Percentiles rank a stretch among this genome's conserved stretches.
Evolutionary conservation across 2,329 filamentous ascomycete species (phyloP).

Genomic region (Lasiodiplodia hormozganensis): DNA sequence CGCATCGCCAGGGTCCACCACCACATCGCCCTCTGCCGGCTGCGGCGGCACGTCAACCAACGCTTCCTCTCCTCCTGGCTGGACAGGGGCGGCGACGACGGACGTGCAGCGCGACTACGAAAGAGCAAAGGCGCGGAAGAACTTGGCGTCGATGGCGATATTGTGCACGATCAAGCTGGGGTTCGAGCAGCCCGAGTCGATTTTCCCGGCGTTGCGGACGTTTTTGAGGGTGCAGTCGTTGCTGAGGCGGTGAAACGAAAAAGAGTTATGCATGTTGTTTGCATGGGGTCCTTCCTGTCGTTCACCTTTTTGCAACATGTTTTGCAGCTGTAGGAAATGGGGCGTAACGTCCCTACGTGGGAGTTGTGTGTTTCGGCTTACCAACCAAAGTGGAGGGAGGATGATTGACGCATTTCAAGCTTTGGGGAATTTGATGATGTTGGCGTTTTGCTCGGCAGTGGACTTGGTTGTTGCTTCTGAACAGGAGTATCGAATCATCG

Average conservation of each 20-base stretch:
- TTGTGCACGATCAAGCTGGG: constrained; percentile 18
- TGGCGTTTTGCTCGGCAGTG: background rate
- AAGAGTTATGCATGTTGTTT: background rate
- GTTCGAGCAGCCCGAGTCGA: constrained; percentile 12
- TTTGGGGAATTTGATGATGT: background rate
- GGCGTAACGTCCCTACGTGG: too few species aligned
- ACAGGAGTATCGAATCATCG: too few species aligned
- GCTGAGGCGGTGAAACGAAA: constrained; percentile 14
- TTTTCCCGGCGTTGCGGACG: constrained; percentile 19
- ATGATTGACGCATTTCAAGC: too few species aligned
- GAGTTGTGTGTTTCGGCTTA: too few species aligned
- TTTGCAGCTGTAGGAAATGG: too few species aligned
- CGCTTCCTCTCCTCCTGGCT: background rate
- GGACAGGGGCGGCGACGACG: background rate
- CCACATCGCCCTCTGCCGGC: background rate
- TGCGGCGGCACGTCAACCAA: background rate
- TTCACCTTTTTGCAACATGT: too few species aligned
- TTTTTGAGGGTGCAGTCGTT: constrained; percentile 24
- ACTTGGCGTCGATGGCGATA: constrained; percentile 5
- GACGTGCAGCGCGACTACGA: constrained; percentile 19
- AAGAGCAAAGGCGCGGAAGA: constrained; percentile 21
- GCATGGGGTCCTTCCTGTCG: background rate
- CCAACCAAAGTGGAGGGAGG: too few species aligned
- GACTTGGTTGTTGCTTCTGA: too few species aligned
- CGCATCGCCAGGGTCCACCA: background rate